Percentiles rank a stretch among this genome's conserved stretches.
Evolutionary conservation across 371 early-diverging fungal species (phyloP).

Genomic region (Mucor indicus): DNA sequence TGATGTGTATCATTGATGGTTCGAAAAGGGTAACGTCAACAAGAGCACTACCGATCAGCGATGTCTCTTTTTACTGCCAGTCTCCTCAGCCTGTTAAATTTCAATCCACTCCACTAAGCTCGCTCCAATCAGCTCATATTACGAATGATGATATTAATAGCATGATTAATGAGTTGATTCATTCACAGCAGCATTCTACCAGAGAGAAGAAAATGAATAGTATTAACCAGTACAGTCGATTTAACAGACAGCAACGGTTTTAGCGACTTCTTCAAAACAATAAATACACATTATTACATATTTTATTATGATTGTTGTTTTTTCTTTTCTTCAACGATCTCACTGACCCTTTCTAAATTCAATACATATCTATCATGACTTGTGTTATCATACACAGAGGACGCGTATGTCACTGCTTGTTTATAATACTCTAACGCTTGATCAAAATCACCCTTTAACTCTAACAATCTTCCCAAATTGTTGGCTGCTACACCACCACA

Average conservation of each 20-base stretch:
- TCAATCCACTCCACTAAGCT: background rate
- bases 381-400: constrained; percentile 23
- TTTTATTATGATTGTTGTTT: background rate
- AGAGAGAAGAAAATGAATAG: background rate
- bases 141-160: constrained; percentile 11
- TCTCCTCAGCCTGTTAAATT: background rate
- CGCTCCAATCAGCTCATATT: background rate
- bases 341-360: constrained; percentile 28
- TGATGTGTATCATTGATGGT: constrained; percentile 9
- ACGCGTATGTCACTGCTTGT: constrained; percentile 36
- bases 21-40: constrained; percentile 1
- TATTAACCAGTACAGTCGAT: background rate
- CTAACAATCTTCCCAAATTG: constrained; percentile 46
- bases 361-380: constrained; percentile 22
- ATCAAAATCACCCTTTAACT: constrained; percentile 37
- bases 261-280: background rate
- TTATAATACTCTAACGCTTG: constrained; percentile 39
- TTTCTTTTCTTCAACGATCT: constrained; percentile 4
- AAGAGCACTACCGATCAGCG: constrained; percentile 2
- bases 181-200: constrained; percentile 9
- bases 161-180: constrained; percentile 13
- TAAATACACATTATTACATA: background rate
- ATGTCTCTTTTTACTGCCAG: constrained; percentile 1
- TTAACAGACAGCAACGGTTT: background rate
- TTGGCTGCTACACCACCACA: constrained; percentile 50